Percentiles rank a stretch among this genome's conserved stretches.
These are phyloP conservation scores for Puccinia novopanici DNA, from an alignment of 1,284 basidiomycete species.

Conservation along the genomic window DNA sequence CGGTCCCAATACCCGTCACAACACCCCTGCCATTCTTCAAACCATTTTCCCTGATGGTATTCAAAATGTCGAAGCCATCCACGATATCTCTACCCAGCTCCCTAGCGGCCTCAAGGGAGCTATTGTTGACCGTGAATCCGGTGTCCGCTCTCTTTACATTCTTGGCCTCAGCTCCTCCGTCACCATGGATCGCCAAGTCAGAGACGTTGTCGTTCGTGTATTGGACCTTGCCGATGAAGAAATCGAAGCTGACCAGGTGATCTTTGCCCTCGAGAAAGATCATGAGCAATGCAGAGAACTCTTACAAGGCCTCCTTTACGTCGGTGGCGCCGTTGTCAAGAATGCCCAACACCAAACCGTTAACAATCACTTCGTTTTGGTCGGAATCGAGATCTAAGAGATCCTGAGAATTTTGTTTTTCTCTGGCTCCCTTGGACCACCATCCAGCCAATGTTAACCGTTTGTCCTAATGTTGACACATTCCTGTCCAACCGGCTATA, in stretches of 20 bases:
- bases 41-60: constrained; percentile 39
- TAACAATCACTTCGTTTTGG: constrained; percentile 31
- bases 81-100: constrained; percentile 38
- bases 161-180: constrained; percentile 29
- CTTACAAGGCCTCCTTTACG: constrained; percentile 47
- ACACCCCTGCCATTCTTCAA: constrained; percentile 3
- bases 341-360: constrained; percentile 32
- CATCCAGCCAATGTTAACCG: not conserved
- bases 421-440: no score
- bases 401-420: not conserved
- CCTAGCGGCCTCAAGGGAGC: constrained; percentile 38
- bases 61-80: constrained; percentile 32
- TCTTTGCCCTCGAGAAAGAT: constrained; percentile 45
- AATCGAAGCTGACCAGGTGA: constrained; percentile 44
- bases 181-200: not conserved
- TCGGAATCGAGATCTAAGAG: constrained; percentile 44
- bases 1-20: not conserved
- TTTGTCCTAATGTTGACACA: not conserved
- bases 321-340: constrained; percentile 40
- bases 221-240: constrained; percentile 47
- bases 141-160: constrained; percentile 40
- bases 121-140: constrained; percentile 34
- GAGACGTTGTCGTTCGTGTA: constrained; percentile 25
- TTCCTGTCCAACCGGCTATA: not conserved
- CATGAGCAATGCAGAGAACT: constrained; percentile 36